These are phyloP conservation scores for Clarireedia paspali DNA, from an alignment of 2,329 filamentous ascomycete genomes.

Conservation along the genomic window DNA sequence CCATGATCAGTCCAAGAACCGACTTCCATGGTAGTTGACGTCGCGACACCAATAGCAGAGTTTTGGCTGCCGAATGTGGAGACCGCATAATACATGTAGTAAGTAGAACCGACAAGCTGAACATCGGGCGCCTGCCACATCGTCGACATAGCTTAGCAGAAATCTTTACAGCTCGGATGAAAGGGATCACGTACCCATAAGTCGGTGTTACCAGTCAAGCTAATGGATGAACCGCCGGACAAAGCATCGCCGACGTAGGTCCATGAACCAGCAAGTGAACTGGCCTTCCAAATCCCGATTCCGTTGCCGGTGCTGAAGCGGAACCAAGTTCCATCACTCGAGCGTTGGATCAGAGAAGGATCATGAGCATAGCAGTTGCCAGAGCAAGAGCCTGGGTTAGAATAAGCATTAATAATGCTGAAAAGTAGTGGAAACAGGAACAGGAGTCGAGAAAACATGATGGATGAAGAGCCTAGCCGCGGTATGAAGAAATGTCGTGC, in stretches of 20 bases:
- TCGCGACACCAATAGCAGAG: slow-evolving; percentile 44
- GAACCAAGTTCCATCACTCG: slow-evolving; percentile 36
- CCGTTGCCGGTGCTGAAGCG: slow-evolving; percentile 35
- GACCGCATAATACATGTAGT: slow-evolving; percentile 56
- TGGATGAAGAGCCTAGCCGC: not conserved
- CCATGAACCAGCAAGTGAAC: slow-evolving; percentile 35
- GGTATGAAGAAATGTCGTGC: too few species aligned
- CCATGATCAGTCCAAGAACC: slow-evolving; percentile 55
- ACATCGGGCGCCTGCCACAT: slow-evolving; percentile 52
- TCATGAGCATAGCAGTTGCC: slow-evolving; percentile 36
- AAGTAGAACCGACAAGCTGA: slow-evolving; percentile 45
- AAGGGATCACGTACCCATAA: slow-evolving; percentile 31
- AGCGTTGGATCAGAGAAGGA: slow-evolving; percentile 34
- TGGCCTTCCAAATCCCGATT: slow-evolving; percentile 34
- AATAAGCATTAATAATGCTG: slow-evolving; percentile 20
- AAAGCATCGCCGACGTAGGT: slow-evolving; percentile 33
- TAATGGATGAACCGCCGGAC: slow-evolving; percentile 31
- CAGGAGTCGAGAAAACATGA: not conserved
- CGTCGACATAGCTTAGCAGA: slow-evolving; percentile 9
- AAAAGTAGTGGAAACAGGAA: slow-evolving; percentile 3
- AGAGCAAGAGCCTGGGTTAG: slow-evolving; percentile 32
- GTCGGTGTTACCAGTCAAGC: slow-evolving; percentile 30
- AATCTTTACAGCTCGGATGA: not conserved
- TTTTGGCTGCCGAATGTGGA: slow-evolving; percentile 46
- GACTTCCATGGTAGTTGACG: slow-evolving; percentile 37